Evolutionary conservation across 306 rosid species (phyloP).

Genomic region (Betula pendula): DNA sequence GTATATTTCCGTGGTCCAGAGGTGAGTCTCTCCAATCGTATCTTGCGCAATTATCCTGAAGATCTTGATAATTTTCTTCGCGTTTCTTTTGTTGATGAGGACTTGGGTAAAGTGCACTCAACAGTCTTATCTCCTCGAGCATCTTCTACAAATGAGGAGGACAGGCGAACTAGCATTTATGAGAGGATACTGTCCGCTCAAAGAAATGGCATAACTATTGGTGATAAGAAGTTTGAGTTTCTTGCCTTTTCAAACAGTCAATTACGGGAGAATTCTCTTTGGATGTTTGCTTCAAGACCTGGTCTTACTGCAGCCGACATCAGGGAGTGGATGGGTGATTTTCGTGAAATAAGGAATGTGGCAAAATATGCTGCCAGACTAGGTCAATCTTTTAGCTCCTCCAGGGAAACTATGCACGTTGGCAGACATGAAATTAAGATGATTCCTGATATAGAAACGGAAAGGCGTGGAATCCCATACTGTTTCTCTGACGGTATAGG

Average conservation of each 20-base stretch:
- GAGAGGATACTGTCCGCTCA: conserved; percentile 30
- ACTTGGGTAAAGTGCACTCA: conserved; percentile 33
- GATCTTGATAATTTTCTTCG: conserved; percentile 49
- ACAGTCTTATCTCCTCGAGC: conserved; percentile 21
- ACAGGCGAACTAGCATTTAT: conserved; percentile 26
- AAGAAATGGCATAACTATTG: conserved; percentile 39
- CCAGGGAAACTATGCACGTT: conserved; percentile 33
- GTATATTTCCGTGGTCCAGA: conserved; percentile 50
- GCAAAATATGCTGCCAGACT: conserved; percentile 45
- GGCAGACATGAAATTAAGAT: conserved; percentile 15
- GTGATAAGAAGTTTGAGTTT: conserved; percentile 46
- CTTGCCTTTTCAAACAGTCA: conserved; percentile 45
- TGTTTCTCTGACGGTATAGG: conserved; percentile 56
- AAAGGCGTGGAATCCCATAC: background rate
- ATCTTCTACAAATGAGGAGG: conserved; percentile 8
- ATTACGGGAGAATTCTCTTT: conserved; percentile 31
- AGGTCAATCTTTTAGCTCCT: conserved; percentile 52
- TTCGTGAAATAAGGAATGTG: conserved; percentile 36
- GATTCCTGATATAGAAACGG: conserved; percentile 33
- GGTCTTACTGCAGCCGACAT: conserved; percentile 38
- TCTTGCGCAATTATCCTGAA: conserved; percentile 30
- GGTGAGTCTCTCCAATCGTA: conserved; percentile 45
- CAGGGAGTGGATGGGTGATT: conserved; percentile 48
- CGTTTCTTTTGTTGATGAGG: conserved; percentile 49
- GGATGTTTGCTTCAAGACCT: conserved; percentile 55